Evolutionary conservation across 2,329 filamentous ascomycete species (phyloP).

Genomic region (Sphaerostilbella broomeana): DNA sequence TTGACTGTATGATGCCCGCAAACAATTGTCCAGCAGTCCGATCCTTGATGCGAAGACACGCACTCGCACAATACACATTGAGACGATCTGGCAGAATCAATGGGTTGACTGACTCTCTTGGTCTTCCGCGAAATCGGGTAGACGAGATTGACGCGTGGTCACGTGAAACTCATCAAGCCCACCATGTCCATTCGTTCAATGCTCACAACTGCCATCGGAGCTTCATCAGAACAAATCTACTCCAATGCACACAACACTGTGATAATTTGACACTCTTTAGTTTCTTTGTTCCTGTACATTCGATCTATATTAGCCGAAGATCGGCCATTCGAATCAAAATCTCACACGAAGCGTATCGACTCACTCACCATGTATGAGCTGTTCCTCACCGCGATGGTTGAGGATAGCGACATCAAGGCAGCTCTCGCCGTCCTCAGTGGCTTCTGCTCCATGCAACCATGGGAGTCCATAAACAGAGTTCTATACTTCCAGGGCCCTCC

Average conservation of each 20-base stretch:
- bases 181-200: too few relatives aligned
- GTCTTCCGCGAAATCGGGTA: background rate
- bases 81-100: too few relatives aligned
- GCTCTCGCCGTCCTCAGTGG: conserved; percentile 50
- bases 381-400: conserved; percentile 49
- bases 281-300: too few relatives aligned
- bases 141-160: conserved; percentile 24
- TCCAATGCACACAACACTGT: too few relatives aligned
- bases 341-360: background rate
- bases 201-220: too few relatives aligned
- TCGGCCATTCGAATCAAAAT: too few relatives aligned
- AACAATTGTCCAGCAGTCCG: too few relatives aligned
- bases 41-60: too few relatives aligned
- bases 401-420: conserved; percentile 41
- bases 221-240: too few relatives aligned
- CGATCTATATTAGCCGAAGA: too few relatives aligned
- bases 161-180: conserved; percentile 19
- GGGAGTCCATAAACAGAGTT: conserved; percentile 43
- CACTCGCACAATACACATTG: background rate
- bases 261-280: too few relatives aligned
- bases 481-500: conserved; percentile 47
- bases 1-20: background rate
- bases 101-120: too few relatives aligned
- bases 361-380: conserved; percentile 51
- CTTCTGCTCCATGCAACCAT: conserved; percentile 50